These are phyloP conservation scores for Cladobotryum protrusum DNA, from an alignment of 2,329 filamentous ascomycete genomes.

Conservation along the genomic window DNA sequence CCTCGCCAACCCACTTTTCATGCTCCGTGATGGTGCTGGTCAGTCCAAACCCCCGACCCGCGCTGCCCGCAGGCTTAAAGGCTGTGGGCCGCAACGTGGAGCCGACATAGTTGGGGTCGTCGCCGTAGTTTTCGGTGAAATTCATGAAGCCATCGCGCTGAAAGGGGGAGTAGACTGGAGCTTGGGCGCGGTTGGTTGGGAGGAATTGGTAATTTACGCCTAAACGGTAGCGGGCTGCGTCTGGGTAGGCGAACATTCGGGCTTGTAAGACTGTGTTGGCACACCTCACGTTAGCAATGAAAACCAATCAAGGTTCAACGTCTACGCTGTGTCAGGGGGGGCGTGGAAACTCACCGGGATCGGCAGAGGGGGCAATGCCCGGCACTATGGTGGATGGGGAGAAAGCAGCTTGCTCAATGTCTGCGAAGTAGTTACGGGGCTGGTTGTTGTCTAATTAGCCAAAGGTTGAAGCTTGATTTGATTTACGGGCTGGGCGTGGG, in stretches of 20 bases:
- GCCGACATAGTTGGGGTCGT: conserved; percentile 21
- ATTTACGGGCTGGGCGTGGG: too few species aligned
- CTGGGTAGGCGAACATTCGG: conserved; percentile 43
- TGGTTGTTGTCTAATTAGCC: conserved; percentile 15
- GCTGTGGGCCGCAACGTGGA: conserved; percentile 19
- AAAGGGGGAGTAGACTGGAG: conserved; percentile 15
- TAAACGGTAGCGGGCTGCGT: conserved; percentile 46
- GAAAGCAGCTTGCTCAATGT: conserved; percentile 47
- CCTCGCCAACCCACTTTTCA: conserved; percentile 48
- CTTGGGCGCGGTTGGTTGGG: conserved; percentile 24
- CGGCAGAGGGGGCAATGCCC: conserved; percentile 42
- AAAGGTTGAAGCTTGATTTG: background rate
- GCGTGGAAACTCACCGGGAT: conserved; percentile 26
- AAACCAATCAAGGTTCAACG: background rate
- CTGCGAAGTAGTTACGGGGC: conserved; percentile 44
- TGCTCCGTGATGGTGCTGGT: conserved; percentile 16
- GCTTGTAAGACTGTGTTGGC: conserved; percentile 34
- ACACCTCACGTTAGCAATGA: background rate
- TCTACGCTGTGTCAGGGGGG: background rate
- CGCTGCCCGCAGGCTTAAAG: background rate
- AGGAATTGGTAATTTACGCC: conserved; percentile 47
- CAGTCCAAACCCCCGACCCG: background rate
- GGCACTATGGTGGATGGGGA: conserved; percentile 45
- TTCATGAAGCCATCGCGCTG: conserved; percentile 20
- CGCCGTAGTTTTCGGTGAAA: conserved; percentile 20